Evolutionary conservation across 2,329 filamentous ascomycete genomes (phyloP).

Genomic region (Bipolaris bicolor): DNA sequence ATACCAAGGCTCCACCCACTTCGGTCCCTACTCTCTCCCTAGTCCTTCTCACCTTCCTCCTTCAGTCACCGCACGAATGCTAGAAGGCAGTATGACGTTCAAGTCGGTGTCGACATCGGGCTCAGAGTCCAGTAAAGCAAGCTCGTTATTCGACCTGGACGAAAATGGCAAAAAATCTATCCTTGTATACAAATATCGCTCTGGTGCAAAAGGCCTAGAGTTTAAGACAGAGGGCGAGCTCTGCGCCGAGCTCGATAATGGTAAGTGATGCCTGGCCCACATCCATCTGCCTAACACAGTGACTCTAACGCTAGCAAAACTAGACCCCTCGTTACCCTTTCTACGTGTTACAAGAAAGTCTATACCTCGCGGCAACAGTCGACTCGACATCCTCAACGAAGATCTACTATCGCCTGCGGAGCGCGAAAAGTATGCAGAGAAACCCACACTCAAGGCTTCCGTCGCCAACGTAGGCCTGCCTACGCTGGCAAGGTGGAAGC

Average conservation of each 20-base stretch:
- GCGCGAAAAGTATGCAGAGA: slow-evolving; percentile 48
- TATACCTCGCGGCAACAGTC: slow-evolving; percentile 55
- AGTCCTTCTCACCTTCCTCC: slow-evolving; percentile 28
- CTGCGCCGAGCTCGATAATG: slow-evolving; percentile 47
- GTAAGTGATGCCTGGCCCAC: slow-evolving; percentile 29
- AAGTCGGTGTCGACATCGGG: slow-evolving; percentile 52
- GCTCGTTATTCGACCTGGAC: slow-evolving; percentile 53
- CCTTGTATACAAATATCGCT: slow-evolving; percentile 55
- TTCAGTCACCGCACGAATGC: slow-evolving; percentile 14
- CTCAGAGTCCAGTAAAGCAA: slow-evolving; percentile 45
- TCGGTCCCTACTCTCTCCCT: slow-evolving; percentile 14
- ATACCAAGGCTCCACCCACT: slow-evolving; percentile 10
- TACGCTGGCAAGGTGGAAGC: slow-evolving; percentile 53
- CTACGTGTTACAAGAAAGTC: slow-evolving; percentile 55
- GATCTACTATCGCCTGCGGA: slow-evolving; percentile 50
- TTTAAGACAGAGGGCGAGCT: slow-evolving; percentile 54
- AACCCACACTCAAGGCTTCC: slow-evolving; percentile 55
- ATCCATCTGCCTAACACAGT: not conserved
- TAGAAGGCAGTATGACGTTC: slow-evolving; percentile 48
- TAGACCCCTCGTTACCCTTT: slow-evolving; percentile 49
- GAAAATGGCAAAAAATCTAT: slow-evolving; percentile 52
- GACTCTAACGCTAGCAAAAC: slow-evolving; percentile 30
- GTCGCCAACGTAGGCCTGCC: slow-evolving; percentile 57
- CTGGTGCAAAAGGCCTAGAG: slow-evolving; percentile 47
- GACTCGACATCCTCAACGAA: slow-evolving; percentile 55